phyloP scores from a whole-genome alignment of 164 flowering plant genomes.

The Chimonanthus salicifolius region DNA sequence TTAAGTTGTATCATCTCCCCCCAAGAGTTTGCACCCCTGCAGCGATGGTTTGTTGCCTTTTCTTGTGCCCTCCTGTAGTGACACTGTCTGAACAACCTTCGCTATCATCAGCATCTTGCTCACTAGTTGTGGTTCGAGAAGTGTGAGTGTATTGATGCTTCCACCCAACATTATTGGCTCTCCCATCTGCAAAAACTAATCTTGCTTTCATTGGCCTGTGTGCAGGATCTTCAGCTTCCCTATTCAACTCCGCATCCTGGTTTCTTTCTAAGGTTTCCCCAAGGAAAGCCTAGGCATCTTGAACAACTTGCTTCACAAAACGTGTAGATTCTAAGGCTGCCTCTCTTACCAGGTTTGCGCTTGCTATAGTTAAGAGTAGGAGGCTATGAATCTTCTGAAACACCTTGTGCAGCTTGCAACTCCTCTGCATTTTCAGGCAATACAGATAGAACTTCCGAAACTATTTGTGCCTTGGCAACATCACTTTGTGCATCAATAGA shows the following conservation, averaged over 20 bases:
- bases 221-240: conserved; percentile 18
- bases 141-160: conserved; percentile 42
- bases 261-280: background rate
- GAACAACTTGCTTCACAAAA: conserved; percentile 4
- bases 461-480: conserved; percentile 21
- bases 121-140: conserved; percentile 28
- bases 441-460: conserved; percentile 33
- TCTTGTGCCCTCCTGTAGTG: conserved; percentile 46
- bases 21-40: conserved; percentile 44
- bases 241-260: conserved; percentile 12
- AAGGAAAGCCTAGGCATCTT: conserved; percentile 5
- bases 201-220: conserved; percentile 26
- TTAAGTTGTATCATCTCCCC: conserved; percentile 60
- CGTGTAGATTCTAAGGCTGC: conserved; percentile 3
- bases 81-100: conserved; percentile 65
- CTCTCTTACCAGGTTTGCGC: conserved; percentile 3
- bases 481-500: conserved; percentile 34
- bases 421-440: conserved; percentile 1
- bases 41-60: conserved; percentile 52
- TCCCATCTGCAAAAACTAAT: conserved; percentile 21
- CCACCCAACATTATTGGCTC: conserved; percentile 19
- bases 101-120: conserved; percentile 48
- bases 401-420: too few relatives aligned
- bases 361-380: conserved; percentile 1
- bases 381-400: too few relatives aligned